These are phyloP conservation scores for Boletus bicolor DNA, from an alignment of 768 basidiomycete species.

Conservation along the genomic window DNA sequence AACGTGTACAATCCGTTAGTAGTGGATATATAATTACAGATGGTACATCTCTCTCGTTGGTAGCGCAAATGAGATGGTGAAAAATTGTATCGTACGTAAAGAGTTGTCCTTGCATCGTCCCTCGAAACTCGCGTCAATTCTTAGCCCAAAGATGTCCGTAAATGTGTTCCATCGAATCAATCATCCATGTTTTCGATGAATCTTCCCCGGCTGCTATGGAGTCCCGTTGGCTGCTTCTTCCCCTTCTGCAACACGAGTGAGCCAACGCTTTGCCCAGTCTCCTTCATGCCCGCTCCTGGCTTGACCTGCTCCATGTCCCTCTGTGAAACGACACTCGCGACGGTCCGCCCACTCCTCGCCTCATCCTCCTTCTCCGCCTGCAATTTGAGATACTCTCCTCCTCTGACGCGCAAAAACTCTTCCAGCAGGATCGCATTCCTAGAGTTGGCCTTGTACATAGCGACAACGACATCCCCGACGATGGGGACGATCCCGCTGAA, in stretches of 20 bases:
- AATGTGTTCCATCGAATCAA: neutral
- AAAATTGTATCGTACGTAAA: neutral
- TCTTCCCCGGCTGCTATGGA: slow-evolving; percentile 29
- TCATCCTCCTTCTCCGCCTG: slow-evolving; percentile 35
- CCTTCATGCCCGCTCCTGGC: slow-evolving; percentile 51
- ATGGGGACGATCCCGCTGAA: slow-evolving; percentile 66
- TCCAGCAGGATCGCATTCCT: slow-evolving; percentile 86
- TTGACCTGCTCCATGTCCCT: slow-evolving; percentile 44
- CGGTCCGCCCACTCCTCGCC: slow-evolving; percentile 12
- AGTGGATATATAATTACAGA: neutral
- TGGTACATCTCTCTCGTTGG: neutral
- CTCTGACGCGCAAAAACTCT: slow-evolving; percentile 76
- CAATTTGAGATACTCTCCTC: slow-evolving; percentile 63
- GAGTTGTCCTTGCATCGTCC: neutral
- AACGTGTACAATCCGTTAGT: too few relatives aligned
- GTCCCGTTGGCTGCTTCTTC: slow-evolving; percentile 21
- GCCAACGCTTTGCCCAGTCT: slow-evolving; percentile 30
- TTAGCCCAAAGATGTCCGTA: neutral
- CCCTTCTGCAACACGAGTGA: slow-evolving; percentile 13
- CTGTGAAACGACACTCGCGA: slow-evolving; percentile 23
- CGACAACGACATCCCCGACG: slow-evolving; percentile 73
- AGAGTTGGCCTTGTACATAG: slow-evolving; percentile 82
- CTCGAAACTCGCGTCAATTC: neutral
- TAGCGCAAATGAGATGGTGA: neutral
- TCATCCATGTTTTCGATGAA: slow-evolving; percentile 38